phyloP scores from a whole-genome alignment of 352 stramenopile genomes.

The Globisporangium abappressorium region DNA sequence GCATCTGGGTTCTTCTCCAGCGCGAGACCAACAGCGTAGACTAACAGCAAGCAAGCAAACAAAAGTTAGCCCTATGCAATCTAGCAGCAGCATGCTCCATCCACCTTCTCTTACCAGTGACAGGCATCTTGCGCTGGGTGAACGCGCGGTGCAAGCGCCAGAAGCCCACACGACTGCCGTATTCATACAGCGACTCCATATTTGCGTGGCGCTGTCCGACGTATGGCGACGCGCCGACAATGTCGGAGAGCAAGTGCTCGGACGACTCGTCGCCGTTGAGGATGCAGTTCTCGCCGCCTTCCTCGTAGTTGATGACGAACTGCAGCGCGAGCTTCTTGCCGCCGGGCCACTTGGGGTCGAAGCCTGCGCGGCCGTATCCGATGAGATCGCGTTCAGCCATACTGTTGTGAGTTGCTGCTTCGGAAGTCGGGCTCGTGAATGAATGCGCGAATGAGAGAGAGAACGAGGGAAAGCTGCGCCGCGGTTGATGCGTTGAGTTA shows the following conservation, averaged over 20 bases:
- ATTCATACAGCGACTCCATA: conserved; percentile 96
- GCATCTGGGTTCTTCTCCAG: conserved; percentile 93
- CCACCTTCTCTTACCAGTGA: conserved; percentile 43
- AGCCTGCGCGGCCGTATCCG: conserved; percentile 77
- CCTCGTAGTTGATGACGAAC: conserved; percentile 97
- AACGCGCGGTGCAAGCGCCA: conserved; percentile 93
- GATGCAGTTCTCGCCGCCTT: conserved; percentile 93
- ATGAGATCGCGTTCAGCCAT: conserved; percentile 70
- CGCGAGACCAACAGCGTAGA: conserved; percentile 94
- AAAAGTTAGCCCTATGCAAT: neutral
- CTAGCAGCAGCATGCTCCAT: neutral
- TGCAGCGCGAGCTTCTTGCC: conserved; percentile 88
- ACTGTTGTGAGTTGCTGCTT: neutral
- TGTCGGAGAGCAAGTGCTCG: conserved; percentile 93
- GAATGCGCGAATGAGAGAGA: neutral
- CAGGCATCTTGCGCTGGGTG: conserved; percentile 81
- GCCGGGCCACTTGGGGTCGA: conserved; percentile 80
- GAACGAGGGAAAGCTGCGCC: conserved; percentile 2
- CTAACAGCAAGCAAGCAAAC: conserved; percentile 16
- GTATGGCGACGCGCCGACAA: conserved; percentile 82
- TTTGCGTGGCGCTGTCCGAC: conserved; percentile 83
- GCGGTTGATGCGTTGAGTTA: neutral
- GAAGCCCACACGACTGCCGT: conserved; percentile 92
- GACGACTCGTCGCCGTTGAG: conserved; percentile 87
- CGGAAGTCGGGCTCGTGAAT: neutral